A percentile compares a stretch with the other conserved stretches of the same genome.
These are phyloP conservation scores for Castanopsis chinensis DNA, from an alignment of 306 rosid species.

Conservation along the genomic window DNA sequence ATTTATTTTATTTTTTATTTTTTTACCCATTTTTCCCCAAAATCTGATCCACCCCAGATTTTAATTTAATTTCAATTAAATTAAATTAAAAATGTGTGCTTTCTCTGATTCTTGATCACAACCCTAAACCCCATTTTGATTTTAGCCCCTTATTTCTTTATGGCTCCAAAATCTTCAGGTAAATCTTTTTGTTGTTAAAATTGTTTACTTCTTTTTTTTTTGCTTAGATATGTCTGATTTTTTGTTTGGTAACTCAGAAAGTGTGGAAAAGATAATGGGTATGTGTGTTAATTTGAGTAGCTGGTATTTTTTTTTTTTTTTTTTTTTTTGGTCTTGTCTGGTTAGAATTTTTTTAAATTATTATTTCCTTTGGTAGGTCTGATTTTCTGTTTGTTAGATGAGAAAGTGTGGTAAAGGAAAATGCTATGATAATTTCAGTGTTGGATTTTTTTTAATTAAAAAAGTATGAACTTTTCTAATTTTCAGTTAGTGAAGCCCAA, in stretches of 20 bases:
- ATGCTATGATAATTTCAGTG: neutral
- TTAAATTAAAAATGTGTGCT: neutral
- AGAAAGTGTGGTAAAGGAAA: conserved; percentile 2
- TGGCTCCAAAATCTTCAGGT: conserved; percentile 36
- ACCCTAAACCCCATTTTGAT: neutral
- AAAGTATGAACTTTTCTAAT: neutral
- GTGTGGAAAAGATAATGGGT: neutral
- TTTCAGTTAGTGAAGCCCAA: neutral
- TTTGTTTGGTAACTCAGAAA: conserved; percentile 14
- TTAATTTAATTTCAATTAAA: too few species aligned
- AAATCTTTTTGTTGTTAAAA: neutral
- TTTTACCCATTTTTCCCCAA: neutral
- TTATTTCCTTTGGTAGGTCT: neutral
- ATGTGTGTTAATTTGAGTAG: neutral
- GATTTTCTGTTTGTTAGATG: conserved; percentile 14
- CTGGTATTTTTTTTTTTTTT: too few species aligned
- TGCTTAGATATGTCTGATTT: neutral
- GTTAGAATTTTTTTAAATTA: neutral
- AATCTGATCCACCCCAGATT: conserved; percentile 1
- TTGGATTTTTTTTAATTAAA: neutral
- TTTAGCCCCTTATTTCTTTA: neutral
- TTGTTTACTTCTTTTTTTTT: neutral
- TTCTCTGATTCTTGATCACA: neutral
- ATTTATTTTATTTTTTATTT: too few species aligned
- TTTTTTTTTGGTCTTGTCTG: too few species aligned